phyloP scores from a whole-genome alignment of 2,329 filamentous ascomycete genomes.

The Calonectria henricotiae region DNA sequence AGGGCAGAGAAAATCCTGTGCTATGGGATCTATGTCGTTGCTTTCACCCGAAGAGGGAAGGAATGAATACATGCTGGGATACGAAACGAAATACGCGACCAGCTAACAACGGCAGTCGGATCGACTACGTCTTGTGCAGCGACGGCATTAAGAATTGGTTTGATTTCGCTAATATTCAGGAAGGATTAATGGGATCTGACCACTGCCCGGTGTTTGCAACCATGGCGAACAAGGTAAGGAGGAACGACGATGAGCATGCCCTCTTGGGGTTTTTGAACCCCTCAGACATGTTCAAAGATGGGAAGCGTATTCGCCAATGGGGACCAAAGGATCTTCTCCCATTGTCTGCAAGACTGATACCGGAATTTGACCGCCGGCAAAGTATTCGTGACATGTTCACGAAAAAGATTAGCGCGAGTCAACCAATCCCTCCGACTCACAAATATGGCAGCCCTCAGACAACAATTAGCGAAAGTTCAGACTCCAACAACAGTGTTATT shows the following conservation, averaged over 20 bases:
- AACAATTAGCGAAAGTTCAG: conserved; percentile 16
- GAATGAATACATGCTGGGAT: conserved; percentile 99
- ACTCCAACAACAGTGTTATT: conserved; percentile 1
- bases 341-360: conserved; percentile 86
- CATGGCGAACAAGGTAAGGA: conserved; percentile 75
- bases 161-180: conserved; percentile 86
- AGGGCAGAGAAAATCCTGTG: conserved; percentile 79
- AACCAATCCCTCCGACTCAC: conserved; percentile 28
- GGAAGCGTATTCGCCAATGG: conserved; percentile 78
- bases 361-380: conserved; percentile 87
- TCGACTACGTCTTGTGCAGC: conserved; percentile 94
- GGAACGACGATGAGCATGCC: conserved; percentile 67
- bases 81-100: conserved; percentile 96
- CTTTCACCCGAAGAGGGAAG: conserved; percentile 84
- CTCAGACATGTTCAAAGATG: conserved; percentile 78
- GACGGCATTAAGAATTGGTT: conserved; percentile 87
- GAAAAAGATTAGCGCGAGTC: conserved; percentile 50
- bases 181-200: conserved; percentile 94
- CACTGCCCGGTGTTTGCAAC: conserved; percentile 94
- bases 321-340: conserved; percentile 77
- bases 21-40: conserved; percentile 88
- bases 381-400: conserved; percentile 96
- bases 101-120: conserved; percentile 92
- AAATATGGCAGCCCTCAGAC: background rate
- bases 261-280: conserved; percentile 86